These are phyloP conservation scores for Ocimum tenuiflorum DNA, from an alignment of 257 asterid genomes.

Conservation along the genomic window DNA sequence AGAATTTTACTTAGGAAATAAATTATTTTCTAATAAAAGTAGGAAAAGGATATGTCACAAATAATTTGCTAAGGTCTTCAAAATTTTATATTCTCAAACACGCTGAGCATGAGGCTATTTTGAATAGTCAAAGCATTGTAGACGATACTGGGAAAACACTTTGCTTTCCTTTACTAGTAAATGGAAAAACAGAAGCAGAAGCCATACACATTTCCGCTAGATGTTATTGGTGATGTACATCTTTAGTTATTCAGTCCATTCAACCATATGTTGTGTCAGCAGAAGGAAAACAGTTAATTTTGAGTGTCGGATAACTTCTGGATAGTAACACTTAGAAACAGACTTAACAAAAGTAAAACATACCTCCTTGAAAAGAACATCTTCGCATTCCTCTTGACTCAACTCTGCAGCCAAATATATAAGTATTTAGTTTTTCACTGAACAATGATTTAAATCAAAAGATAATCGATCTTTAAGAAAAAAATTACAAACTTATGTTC, in stretches of 20 bases:
- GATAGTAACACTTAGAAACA: conserved; percentile 8
- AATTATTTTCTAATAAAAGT: background rate
- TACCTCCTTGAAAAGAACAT: conserved; percentile 91
- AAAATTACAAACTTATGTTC: background rate
- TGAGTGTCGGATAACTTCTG: conserved; percentile 2
- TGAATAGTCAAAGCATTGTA: background rate
- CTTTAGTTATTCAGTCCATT: background rate
- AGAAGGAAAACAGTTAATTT: background rate
- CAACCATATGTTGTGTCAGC: background rate
- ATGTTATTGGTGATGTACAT: conserved; percentile 4
- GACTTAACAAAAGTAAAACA: conserved; percentile 12
- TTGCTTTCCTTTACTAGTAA: too few species aligned
- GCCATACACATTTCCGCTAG: background rate
- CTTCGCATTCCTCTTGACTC: conserved; percentile 83
- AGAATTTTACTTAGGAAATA: background rate
- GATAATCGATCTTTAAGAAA: conserved; percentile 1
- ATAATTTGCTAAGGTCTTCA: background rate
- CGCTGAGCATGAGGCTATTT: background rate
- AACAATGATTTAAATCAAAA: background rate
- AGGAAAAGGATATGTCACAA: background rate
- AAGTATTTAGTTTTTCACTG: background rate
- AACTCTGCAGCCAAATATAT: conserved; percentile 57
- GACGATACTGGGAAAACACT: background rate
- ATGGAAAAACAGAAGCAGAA: background rate
- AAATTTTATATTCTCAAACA: background rate